A percentile compares a stretch with the other conserved stretches of the same genome.
These are phyloP conservation scores for Neospermospora avenae DNA, from an alignment of 2,329 filamentous ascomycete species.

Conservation along the genomic window DNA sequence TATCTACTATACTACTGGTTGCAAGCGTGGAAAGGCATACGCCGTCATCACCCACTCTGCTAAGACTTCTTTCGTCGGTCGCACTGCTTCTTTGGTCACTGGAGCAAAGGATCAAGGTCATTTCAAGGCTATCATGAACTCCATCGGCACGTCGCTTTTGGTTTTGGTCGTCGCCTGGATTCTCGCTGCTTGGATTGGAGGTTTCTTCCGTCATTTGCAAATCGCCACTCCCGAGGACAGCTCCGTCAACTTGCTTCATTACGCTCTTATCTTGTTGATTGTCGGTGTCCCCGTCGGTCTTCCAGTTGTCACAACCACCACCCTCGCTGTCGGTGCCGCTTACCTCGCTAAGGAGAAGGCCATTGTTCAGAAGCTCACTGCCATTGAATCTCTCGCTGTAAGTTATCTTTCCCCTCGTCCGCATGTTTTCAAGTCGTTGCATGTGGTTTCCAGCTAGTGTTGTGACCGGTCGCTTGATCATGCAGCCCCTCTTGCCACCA, in stretches of 20 bases:
- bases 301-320: slow-evolving; percentile 75
- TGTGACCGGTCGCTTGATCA: slow-evolving; percentile 4
- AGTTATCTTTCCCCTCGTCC: slow-evolving; percentile 14
- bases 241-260: slow-evolving; percentile 63
- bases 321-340: slow-evolving; percentile 71
- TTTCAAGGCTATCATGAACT: slow-evolving; percentile 83
- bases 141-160: slow-evolving; percentile 69
- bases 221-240: slow-evolving; percentile 56
- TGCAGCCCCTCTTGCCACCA: neutral
- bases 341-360: slow-evolving; percentile 76
- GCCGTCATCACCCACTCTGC: slow-evolving; percentile 65
- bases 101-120: slow-evolving; percentile 73
- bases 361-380: slow-evolving; percentile 76
- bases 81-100: slow-evolving; percentile 70
- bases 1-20: slow-evolving; percentile 76
- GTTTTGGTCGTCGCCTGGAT: slow-evolving; percentile 78
- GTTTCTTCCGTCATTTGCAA: slow-evolving; percentile 69
- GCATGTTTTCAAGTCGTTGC: slow-evolving; percentile 2
- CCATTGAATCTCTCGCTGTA: slow-evolving; percentile 68
- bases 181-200: slow-evolving; percentile 71
- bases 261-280: slow-evolving; percentile 68
- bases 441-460: slow-evolving; percentile 10
- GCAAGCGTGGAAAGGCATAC: slow-evolving; percentile 77
- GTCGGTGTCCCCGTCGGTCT: slow-evolving; percentile 79
- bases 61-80: slow-evolving; percentile 72